phyloP scores from a whole-genome alignment of 345 rosid genomes.

The Eucalyptus curtisii region DNA sequence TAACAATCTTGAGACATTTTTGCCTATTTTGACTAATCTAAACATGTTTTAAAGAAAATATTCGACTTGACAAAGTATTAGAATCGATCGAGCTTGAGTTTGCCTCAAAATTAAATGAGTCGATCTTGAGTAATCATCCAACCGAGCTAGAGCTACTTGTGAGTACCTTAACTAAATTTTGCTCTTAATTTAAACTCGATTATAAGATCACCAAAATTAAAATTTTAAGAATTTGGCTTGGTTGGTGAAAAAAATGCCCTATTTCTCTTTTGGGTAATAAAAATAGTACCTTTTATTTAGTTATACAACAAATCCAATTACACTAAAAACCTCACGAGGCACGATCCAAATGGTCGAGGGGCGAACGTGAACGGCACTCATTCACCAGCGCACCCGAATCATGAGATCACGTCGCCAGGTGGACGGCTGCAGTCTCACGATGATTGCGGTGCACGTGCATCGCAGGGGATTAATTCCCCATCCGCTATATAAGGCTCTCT shows the following conservation, averaged over 20 bases:
- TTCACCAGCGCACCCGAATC: neutral
- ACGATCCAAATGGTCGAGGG: neutral
- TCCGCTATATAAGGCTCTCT: conserved; percentile 7
- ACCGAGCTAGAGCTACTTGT: neutral
- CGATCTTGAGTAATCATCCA: neutral
- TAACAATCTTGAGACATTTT: too few relatives aligned
- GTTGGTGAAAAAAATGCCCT: neutral
- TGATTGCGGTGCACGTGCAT: neutral
- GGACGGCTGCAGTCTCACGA: neutral
- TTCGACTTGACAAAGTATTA: neutral
- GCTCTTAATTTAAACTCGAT: neutral
- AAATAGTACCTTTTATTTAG: neutral
- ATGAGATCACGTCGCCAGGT: neutral
- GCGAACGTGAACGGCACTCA: conserved; percentile 17
- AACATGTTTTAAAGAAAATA: neutral
- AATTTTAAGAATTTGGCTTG: neutral
- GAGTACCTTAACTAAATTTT: neutral
- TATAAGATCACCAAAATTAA: neutral
- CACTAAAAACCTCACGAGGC: neutral
- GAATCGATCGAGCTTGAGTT: neutral
- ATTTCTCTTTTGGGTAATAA: too few relatives aligned
- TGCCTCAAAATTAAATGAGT: neutral
- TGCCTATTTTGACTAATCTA: neutral
- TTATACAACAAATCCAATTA: neutral
- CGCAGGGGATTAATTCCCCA: neutral